Base-by-base conservation (phyloP, 2,329 filamentous ascomycete genomes). In the Neofusicoccum ribis region DNA sequence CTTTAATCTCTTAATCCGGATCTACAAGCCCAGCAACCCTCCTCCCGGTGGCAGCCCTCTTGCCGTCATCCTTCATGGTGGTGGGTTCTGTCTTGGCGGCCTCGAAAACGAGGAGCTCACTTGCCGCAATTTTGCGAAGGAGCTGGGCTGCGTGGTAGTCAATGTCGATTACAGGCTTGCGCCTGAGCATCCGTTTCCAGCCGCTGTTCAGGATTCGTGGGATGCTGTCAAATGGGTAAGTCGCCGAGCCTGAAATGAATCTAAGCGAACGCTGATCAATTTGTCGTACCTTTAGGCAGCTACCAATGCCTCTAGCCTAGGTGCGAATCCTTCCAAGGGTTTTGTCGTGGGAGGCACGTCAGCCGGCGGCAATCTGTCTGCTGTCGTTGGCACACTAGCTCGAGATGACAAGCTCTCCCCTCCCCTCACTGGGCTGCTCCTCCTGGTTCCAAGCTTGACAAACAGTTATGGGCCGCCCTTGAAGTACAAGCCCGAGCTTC, bases 161-260 rank as follows among this genome's bases (percentile, higher is more conserved):
- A 85, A 82, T 65, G 86, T 89, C 63, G 84, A 84, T 64, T 89
- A 89, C 70, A 82, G 86, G 14, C 80, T 84, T 14, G 86, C 86
- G 0, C 87, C 87, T 3, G 86, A 89, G 71, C 77, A 83, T 66
- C 85, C 86, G 0, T 89, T 89, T 68, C 87, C 87, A 1, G 85
- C 83, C 0, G 85, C 86, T 0, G 86, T 89, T 2, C 86, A 89
- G 68, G 87, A 89, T 67, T 49, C 52, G n/a, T 65, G 63, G 54
- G 63, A 59, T 34, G 52, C 23, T 12, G 46, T 65, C 15, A 31
- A 68, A 62, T 72, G 70, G 70, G 69, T 70, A 64, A 23, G 20
- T 14, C 4, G 7, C n/a, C 51, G 11, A 12, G 17, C 27, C 27
- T 31, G 1, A 31, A 31, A 31, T 7, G 27, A 31, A 31, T 7